Base-by-base conservation (phyloP, 257 asterid species). In the Echites panduratus region DNA sequence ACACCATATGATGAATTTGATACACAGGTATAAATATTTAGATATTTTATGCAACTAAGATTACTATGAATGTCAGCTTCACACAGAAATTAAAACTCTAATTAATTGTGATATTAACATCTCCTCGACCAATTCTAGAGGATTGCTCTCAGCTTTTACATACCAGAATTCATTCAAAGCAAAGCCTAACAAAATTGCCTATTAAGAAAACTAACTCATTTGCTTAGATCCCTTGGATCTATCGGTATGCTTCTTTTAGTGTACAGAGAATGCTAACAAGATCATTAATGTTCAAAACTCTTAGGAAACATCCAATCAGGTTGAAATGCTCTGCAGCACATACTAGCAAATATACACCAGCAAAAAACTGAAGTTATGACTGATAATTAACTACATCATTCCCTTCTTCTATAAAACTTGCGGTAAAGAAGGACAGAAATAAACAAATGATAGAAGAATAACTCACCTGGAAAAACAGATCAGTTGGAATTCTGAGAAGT, bases 401-500 rank as follows among this genome's bases (percentile, higher is more conserved):
- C 38, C 38, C 38, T 32, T 32, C 3, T 32, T 32, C 38, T 3
- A 32, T 63, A 63, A 63, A 63, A 17, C 13, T 49, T 17, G 24
- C 71, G 22, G 71, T 67, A 6, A 64, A 66, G 14, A 2, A 35
- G 52, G 10, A 12, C 5, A 3, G 7, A 43, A 19, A 41, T 26
- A 17, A 72, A n/a, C 6, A 44, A 61, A 62, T 17, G 13, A 35
- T 27, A 56, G 64, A 49, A 35, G 72, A 41, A 75, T 41, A 66
- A 63, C 77, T 44, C 38, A 90, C 98, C 97, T 74, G 78, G 83
- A 93, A 93, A 78, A 93, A 90, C 20, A 93, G 0, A 52, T 93
- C 97, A 0, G 98, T 90, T 0, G 97, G 98, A 72, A 89, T 78
- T 74, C 97, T 84, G 45, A 90, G 88, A 81, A 89, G 85, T 73